These are phyloP conservation scores for Starmerella tilneyi DNA, from an alignment of 805 yeast species.

Conservation along the genomic window DNA sequence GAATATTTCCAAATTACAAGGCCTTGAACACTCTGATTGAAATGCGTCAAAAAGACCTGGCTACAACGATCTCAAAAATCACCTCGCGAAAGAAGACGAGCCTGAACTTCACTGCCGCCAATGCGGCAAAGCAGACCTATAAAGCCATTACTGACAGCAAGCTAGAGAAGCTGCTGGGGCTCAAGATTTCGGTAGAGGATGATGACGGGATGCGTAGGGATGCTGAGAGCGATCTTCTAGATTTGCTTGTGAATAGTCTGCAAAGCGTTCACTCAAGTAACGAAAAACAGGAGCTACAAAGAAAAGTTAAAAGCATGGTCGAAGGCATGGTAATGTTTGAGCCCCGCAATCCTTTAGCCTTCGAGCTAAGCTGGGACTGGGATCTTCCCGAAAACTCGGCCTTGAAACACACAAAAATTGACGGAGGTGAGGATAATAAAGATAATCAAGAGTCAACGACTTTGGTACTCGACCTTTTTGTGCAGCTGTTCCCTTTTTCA, in stretches of 20 bases:
- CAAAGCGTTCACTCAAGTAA: constrained; percentile 33
- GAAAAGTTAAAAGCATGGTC: constrained; percentile 44
- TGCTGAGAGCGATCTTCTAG: constrained; percentile 51
- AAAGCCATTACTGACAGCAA: constrained; percentile 31
- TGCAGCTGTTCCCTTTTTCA: not conserved
- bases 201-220: constrained; percentile 51
- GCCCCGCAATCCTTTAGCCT: constrained; percentile 47
- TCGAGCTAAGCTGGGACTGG: constrained; percentile 36
- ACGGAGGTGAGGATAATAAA: constrained; percentile 32
- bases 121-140: not conserved
- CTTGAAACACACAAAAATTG: too few relatives aligned
- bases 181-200: constrained; percentile 47
- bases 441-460: not conserved
- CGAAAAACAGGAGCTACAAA: constrained; percentile 25
- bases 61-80: constrained; percentile 22
- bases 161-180: constrained; percentile 45
- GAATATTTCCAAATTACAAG: not conserved
- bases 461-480: too few relatives aligned
- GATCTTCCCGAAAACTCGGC: constrained; percentile 44
- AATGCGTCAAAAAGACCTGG: constrained; percentile 25
- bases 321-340: constrained; percentile 65
- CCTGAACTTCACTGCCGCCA: constrained; percentile 17
- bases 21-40: constrained; percentile 25
- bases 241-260: constrained; percentile 46
- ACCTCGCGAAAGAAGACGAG: constrained; percentile 25